Evolutionary conservation across 768 basidiomycete species (phyloP).

Genomic region (Mycena rosella): DNA sequence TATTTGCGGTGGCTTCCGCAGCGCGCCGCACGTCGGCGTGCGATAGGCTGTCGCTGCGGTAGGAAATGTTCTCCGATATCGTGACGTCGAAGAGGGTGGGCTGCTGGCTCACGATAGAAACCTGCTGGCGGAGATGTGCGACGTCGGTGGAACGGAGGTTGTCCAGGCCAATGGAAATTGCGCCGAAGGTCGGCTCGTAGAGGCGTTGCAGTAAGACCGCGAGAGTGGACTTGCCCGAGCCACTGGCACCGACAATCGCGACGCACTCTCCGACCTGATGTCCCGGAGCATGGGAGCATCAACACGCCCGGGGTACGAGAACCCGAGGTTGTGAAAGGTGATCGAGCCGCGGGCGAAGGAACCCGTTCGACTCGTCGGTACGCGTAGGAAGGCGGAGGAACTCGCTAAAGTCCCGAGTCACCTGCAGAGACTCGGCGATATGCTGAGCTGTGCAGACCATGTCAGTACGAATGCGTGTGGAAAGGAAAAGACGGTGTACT

Average conservation of each 20-base stretch:
- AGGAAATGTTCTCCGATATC: slow-evolving; percentile 21
- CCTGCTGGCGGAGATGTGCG: slow-evolving; percentile 16
- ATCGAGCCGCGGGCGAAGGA: slow-evolving; percentile 64
- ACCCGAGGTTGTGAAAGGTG: slow-evolving; percentile 68
- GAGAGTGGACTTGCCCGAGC: slow-evolving; percentile 15
- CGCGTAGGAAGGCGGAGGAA: slow-evolving; percentile 64
- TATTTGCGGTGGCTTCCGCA: too few species aligned
- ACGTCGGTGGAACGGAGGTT: slow-evolving; percentile 22
- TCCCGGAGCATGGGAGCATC: slow-evolving; percentile 68
- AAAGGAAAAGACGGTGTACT: neutral
- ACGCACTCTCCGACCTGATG: slow-evolving; percentile 44
- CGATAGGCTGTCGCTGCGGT: slow-evolving; percentile 6
- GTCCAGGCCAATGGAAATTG: slow-evolving; percentile 21
- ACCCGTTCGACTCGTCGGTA: slow-evolving; percentile 70
- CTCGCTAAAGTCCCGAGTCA: slow-evolving; percentile 71
- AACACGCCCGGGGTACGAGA: slow-evolving; percentile 75
- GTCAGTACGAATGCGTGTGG: neutral
- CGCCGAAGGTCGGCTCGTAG: slow-evolving; percentile 18
- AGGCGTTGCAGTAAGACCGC: slow-evolving; percentile 19
- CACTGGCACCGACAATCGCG: slow-evolving; percentile 18
- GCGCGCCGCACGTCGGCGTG: slow-evolving; percentile 48
- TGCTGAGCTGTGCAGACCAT: slow-evolving; percentile 53
- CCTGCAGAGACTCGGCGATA: slow-evolving; percentile 76
- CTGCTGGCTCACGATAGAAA: slow-evolving; percentile 26
- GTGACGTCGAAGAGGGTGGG: slow-evolving; percentile 23